phyloP scores from a whole-genome alignment of 148 eudicot species.

The Heliosperma pusillum region DNA sequence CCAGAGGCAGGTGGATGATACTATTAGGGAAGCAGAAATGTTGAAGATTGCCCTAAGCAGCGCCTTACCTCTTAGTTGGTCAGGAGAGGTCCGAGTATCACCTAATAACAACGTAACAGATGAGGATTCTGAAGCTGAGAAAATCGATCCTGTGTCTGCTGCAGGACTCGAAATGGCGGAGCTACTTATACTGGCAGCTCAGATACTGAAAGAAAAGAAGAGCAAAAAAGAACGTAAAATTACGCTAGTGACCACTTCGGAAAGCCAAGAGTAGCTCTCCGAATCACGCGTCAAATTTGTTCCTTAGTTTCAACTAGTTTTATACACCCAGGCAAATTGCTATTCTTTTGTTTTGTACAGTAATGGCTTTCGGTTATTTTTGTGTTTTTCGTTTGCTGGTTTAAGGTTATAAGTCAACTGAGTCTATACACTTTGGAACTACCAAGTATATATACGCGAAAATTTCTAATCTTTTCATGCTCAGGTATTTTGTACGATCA shows the following conservation, averaged over 20 bases:
- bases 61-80: constrained; percentile 92
- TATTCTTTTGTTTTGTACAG: background rate
- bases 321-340: background rate
- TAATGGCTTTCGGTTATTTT: background rate
- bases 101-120: constrained; percentile 22
- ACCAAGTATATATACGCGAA: too few relatives aligned
- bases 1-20: constrained; percentile 42
- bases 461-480: background rate
- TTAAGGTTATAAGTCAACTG: background rate
- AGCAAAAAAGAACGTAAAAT: constrained; percentile 6
- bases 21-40: constrained; percentile 63
- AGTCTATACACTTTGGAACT: background rate
- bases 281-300: background rate
- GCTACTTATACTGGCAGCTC: constrained; percentile 66
- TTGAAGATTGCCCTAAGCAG: constrained; percentile 81
- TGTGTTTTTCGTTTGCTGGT: background rate
- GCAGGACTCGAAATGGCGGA: constrained; percentile 94
- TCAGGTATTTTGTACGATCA: background rate
- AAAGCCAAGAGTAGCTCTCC: background rate
- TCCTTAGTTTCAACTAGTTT: background rate
- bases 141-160: constrained; percentile 70
- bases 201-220: constrained; percentile 39
- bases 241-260: constrained; percentile 12
- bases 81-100: constrained; percentile 43
- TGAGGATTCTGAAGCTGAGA: constrained; percentile 30